phyloP scores from a whole-genome alignment of 108 stramenopile species.

The Bacterosira constricta region DNA sequence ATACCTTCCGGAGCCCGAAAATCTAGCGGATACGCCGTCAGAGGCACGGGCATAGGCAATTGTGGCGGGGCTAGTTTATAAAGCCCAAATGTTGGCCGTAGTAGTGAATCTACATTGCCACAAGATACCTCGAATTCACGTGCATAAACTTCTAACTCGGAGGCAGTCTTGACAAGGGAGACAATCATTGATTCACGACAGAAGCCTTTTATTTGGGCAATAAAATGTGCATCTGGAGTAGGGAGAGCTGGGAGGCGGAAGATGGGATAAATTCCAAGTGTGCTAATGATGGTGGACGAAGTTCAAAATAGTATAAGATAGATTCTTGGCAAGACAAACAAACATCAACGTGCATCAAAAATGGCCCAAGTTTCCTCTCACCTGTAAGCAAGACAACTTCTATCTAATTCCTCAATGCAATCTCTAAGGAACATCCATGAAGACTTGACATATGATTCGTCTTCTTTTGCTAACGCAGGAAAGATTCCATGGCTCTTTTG shows the following conservation, averaged over 20 bases:
- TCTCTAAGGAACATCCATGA: conserved; percentile 72
- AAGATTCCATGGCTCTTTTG: conserved; percentile 42
- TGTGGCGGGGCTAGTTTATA: conserved; percentile 66
- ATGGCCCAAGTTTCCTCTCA: neutral
- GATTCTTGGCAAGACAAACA: neutral
- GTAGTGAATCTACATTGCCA: conserved; percentile 72
- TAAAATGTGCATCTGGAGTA: conserved; percentile 85
- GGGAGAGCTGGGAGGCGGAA: conserved; percentile 82
- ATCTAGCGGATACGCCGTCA: conserved; percentile 85
- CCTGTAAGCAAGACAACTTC: conserved; percentile 64
- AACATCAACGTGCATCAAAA: neutral
- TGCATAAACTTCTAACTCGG: conserved; percentile 85
- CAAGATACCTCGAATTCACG: conserved; percentile 80
- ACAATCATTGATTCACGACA: conserved; percentile 84
- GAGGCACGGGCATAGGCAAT: conserved; percentile 66
- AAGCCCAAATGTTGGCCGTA: conserved; percentile 62
- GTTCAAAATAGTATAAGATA: neutral
- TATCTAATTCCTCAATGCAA: conserved; percentile 72
- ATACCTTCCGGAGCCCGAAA: conserved; percentile 77
- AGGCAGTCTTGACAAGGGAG: conserved; percentile 74
- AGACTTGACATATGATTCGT: conserved; percentile 68
- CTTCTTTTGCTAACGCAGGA: conserved; percentile 68
- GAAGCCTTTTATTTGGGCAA: conserved; percentile 75
- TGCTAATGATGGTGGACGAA: conserved; percentile 11
- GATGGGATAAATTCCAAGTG: conserved; percentile 57